Evolutionary conservation across 768 basidiomycete genomes (phyloP), one percentile per base, ranked within the genome.

Genomic region (Dendrothele bispora): DNA sequence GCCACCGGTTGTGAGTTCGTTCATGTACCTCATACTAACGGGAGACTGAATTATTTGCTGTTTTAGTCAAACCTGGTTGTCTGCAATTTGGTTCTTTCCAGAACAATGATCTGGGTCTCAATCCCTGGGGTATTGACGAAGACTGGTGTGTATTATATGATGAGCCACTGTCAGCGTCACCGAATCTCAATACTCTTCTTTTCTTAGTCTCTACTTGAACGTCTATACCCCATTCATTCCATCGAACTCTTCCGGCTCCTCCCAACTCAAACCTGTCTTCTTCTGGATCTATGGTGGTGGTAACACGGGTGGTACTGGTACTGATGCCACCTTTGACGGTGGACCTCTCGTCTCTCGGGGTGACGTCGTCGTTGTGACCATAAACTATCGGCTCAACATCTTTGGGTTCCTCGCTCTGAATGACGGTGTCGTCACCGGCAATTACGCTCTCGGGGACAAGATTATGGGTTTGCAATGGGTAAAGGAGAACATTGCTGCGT

Each of bases 271-370:
- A 42, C 65, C 71, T 0, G 69, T 69, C 27, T 58, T 71, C 48
- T 63, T 73, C 52, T 71, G 66, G 68, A 70, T 72, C 25, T 70
- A 73, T 38, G 70, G 72, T 0, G 70, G 70, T 3, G 69, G 69
- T 25, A 69, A 63, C 46, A 64, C 64, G 1, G 48, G 60, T 5
- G 70, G 69, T 7, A 61, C 59, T 17, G 68, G 67, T 2, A 53
- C 60, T 3, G 65, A 69, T 46, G 52, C 62, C 3, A 65, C 65
- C 12, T 68, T 66, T 46, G 67, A 67, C 18, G 69, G 71, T 7
- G 63, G 68, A 10, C 64, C 60, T 46, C 51, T 70, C 46, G 65
- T 65, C 14, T 69, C 70, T 21, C 60, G 70, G 2, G 60, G 66
- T 14, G 71, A 72, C 39, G 64, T 70, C 7, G 66, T 74, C 7